phyloP scores from a whole-genome alignment of 805 yeast genomes.

The Dipodascus geniculatus region DNA sequence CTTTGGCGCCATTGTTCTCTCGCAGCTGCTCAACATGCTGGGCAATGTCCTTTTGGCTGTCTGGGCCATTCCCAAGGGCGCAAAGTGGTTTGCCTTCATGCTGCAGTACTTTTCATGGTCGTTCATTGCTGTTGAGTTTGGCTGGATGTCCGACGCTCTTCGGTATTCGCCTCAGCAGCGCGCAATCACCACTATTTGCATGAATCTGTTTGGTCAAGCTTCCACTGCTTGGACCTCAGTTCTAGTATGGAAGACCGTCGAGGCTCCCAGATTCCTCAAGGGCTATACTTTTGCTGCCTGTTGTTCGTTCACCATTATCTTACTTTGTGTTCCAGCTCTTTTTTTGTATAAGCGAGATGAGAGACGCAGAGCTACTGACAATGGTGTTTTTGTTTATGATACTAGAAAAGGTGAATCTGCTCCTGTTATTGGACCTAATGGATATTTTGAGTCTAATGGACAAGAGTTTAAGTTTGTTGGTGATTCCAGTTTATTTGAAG shows the following conservation, averaged over 20 bases:
- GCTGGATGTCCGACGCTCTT: slow-evolving; percentile 47
- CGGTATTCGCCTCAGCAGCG: slow-evolving; percentile 40
- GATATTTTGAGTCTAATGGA: not conserved
- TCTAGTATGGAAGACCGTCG: slow-evolving; percentile 28
- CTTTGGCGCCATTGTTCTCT: slow-evolving; percentile 40
- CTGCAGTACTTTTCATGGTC: slow-evolving; percentile 49
- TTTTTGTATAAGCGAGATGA: slow-evolving; percentile 45
- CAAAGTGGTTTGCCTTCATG: slow-evolving; percentile 52
- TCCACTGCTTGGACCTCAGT: slow-evolving; percentile 42
- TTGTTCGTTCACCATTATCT: slow-evolving; percentile 7
- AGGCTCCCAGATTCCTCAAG: slow-evolving; percentile 18
- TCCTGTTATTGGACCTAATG: slow-evolving; percentile 7
- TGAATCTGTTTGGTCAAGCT: slow-evolving; percentile 41
- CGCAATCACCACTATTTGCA: slow-evolving; percentile 36
- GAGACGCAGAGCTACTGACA: slow-evolving; percentile 31
- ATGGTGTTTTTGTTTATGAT: slow-evolving; percentile 40
- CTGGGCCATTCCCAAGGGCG: slow-evolving; percentile 43
- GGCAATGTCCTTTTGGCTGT: slow-evolving; percentile 43
- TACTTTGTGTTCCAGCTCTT: slow-evolving; percentile 29
- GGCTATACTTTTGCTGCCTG: slow-evolving; percentile 17
- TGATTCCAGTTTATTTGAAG: not conserved
- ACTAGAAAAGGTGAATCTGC: slow-evolving; percentile 24
- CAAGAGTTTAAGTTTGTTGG: not conserved
- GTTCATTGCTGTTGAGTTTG: slow-evolving; percentile 45
- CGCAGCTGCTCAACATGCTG: slow-evolving; percentile 40